A percentile compares a stretch with the other conserved stretches of the same genome.
These are phyloP conservation scores for Corniculantispora saksenae DNA, from an alignment of 2,329 filamentous ascomycete genomes.

Conservation along the genomic window DNA sequence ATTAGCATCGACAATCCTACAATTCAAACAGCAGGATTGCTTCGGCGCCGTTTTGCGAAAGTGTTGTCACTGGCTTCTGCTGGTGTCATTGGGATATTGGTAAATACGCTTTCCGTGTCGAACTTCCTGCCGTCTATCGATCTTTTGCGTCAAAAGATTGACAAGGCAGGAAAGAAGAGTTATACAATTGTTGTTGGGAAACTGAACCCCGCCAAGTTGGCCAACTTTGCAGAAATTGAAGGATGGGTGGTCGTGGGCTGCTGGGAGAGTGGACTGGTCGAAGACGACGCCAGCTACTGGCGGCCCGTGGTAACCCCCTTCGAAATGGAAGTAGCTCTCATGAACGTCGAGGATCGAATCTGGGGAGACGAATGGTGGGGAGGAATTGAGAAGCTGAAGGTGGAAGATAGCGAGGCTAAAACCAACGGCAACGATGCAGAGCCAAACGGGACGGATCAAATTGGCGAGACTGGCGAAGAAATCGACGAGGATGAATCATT, in stretches of 20 bases:
- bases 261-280: slow-evolving; percentile 93
- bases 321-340: slow-evolving; percentile 78
- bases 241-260: slow-evolving; percentile 98
- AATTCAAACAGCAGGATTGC: slow-evolving; percentile 51
- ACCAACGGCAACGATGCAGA: slow-evolving; percentile 26
- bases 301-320: slow-evolving; percentile 92
- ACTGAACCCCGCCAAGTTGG: slow-evolving; percentile 90
- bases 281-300: slow-evolving; percentile 81
- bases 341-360: slow-evolving; percentile 71
- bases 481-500: slow-evolving; percentile 70
- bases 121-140: slow-evolving; percentile 85
- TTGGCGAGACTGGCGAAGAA: slow-evolving; percentile 34
- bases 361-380: slow-evolving; percentile 91
- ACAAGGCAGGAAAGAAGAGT: slow-evolving; percentile 82
- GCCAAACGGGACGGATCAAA: slow-evolving; percentile 17
- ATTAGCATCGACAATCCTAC: slow-evolving; percentile 49
- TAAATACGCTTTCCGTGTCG: slow-evolving; percentile 90
- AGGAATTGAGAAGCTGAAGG: slow-evolving; percentile 66
- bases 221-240: slow-evolving; percentile 93
- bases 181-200: slow-evolving; percentile 98
- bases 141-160: slow-evolving; percentile 71
- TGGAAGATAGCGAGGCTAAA: slow-evolving; percentile 19
- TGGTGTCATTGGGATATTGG: slow-evolving; percentile 86
- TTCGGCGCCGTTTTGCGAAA: slow-evolving; percentile 86
- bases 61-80: slow-evolving; percentile 78